Evolutionary conservation across 1,284 basidiomycete species (phyloP), one percentile per base, ranked within the genome.

Genomic region (Heterobasidion parviporum): DNA sequence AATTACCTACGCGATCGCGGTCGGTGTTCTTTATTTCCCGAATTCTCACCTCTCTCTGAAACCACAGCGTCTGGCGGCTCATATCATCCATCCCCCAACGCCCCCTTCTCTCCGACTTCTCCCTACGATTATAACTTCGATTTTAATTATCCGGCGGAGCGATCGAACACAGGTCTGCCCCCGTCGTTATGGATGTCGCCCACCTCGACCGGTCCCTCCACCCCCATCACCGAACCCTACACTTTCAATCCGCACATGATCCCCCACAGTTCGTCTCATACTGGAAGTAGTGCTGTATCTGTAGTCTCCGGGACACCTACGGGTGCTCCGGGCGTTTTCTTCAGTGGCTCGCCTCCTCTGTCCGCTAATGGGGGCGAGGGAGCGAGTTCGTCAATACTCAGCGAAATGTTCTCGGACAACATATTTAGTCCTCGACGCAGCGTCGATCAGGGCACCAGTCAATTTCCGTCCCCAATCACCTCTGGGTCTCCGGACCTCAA

Each of bases 151-250:
- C 62, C 73, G 62, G 66, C 72, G 65, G 82, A 85, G 63, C 83
- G 79, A 63, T 74, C 79, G 52, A 72, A 73, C 62, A 63, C 72
- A 52, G 76, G 78, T 56, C 71, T 90, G 47, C 85, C 84, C 52
- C 87, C 88, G 3, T 87, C 86, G 47, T 70, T 89, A 50, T 91
- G 87, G 88, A 91, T 90, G 88, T 89, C 87, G 10, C 79, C 84
- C 45, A 73, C 81, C 10, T 79, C 77, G 53, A 69, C 79, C 15
- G 70, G 78, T 6, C 71, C 77, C 2, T 66, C 75, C 6, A 72
- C 74, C n/a, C 69, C 76, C 0, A 63, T 67, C 63, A 60, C 71
- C 63, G 67, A 54, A 59, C 63, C 65, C 61, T 76, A 67, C 60
- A 72, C 65, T 18, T 63, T 69, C 47, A 63, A 61, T 53, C 58